These are phyloP conservation scores for Stenogyne calaminthoides DNA, from an alignment of 305 asterid genomes.

Conservation along the genomic window DNA sequence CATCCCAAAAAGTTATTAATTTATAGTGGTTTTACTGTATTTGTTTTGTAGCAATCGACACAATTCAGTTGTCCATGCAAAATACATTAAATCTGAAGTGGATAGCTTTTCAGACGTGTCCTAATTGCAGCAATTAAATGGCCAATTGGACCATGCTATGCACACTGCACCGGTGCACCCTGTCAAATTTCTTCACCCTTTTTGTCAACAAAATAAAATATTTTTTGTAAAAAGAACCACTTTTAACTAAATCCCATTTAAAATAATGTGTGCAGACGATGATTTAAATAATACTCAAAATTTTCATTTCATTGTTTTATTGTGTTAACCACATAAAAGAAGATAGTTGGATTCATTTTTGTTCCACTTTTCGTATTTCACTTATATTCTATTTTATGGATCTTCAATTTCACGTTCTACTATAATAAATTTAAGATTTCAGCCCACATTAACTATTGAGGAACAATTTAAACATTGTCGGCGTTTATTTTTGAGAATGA, in stretches of 20 bases:
- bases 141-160: slow-evolving; percentile 29
- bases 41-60: slow-evolving; percentile 24
- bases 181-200: neutral
- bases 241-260: neutral
- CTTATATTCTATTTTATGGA: too few relatives aligned
- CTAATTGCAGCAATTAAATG: slow-evolving; percentile 24
- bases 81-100: slow-evolving; percentile 25
- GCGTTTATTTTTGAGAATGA: too few relatives aligned
- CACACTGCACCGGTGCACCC: neutral
- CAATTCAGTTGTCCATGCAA: slow-evolving; percentile 39
- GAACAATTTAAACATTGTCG: too few relatives aligned
- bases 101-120: neutral
- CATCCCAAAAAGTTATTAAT: too few relatives aligned
- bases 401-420: neutral
- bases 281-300: neutral
- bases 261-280: neutral
- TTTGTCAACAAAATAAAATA: neutral
- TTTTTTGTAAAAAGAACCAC: neutral
- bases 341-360: too few relatives aligned
- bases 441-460: too few relatives aligned
- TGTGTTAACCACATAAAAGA: too few relatives aligned
- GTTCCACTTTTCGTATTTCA: too few relatives aligned
- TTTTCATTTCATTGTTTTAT: too few relatives aligned
- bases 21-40: too few relatives aligned
- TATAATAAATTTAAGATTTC: neutral